Base-by-base conservation (phyloP, 305 asterid genomes). In the Rubia balearica region DNA sequence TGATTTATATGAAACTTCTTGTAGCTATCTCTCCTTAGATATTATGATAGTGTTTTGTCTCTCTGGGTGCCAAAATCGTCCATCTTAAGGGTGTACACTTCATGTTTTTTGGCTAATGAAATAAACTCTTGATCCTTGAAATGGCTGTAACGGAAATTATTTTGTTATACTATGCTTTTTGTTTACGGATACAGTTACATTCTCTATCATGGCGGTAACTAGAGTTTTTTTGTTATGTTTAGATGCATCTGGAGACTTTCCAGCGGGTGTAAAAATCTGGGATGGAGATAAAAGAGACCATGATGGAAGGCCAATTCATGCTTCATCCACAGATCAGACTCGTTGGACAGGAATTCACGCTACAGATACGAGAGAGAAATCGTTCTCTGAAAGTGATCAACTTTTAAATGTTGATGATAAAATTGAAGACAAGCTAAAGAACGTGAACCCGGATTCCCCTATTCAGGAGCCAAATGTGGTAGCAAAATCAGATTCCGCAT, bases 191-290 rank as follows among this genome's bases (percentile, higher is more conserved):
- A 49, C 36, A 16, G 42, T 27, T 64, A 1, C 51, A 46, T 10
- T 55, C 43, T 46, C 51, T 36, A 30, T 12, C 9, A 17, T 30
- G 7, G 6, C 53, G 51, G 63, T 38, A 19, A 12, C 49, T 7
- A 41, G 43, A 24, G 11, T 51, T 12, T 16, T 21, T 19, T 36
- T 71, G 70, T 71, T 74, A 73, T 68, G 66, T 80, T 70, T 67
- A 88, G 96, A 82, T 75, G 85, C 76, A 78, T 69, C 73, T 43
- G 86, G 70, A 72, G 89, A 84, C 17, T 79, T 74, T 79, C 75
- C 86, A 46, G 71, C 63, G 71, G 84, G 83, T 72, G 68, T 78
- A 68, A 79, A 79, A 12, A 76, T 79, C 40, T 83, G 85, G 86
- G 84, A 81, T 65, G 87, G 79, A 78, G 84, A 81, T 48, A 73